Evolutionary conservation across 2,329 filamentous ascomycete genomes (phyloP).

Genomic region (Parasarocladium wereldwijsianum): DNA sequence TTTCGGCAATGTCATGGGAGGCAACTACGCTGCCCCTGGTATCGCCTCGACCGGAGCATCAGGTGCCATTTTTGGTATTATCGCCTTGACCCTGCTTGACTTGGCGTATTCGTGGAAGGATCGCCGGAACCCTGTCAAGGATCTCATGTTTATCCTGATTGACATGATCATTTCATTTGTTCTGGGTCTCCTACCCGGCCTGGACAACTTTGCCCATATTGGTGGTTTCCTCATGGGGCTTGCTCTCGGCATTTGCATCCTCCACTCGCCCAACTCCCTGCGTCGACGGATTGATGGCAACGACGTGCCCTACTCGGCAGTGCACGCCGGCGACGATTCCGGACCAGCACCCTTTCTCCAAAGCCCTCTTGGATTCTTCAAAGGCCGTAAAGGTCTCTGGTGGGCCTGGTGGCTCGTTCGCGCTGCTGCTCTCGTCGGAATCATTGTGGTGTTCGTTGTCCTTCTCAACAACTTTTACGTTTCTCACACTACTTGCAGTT

Average conservation of each 20-base stretch:
- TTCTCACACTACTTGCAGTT: conserved; percentile 53
- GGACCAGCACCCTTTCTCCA: conserved; percentile 41
- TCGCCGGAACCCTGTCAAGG: conserved; percentile 60
- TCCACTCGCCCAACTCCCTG: conserved; percentile 75
- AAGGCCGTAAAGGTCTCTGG: conserved; percentile 83
- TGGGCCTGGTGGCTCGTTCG: conserved; percentile 95
- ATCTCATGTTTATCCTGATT: conserved; percentile 74
- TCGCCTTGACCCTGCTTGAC: conserved; percentile 78
- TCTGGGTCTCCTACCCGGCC: conserved; percentile 74
- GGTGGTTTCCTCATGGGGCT: conserved; percentile 91
- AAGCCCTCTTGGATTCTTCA: conserved; percentile 67
- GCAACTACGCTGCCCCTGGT: conserved; percentile 74
- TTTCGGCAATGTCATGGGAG: conserved; percentile 89
- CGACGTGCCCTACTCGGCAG: conserved; percentile 51
- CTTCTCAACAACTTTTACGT: conserved; percentile 87
- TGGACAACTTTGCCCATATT: conserved; percentile 97
- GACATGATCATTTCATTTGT: conserved; percentile 86
- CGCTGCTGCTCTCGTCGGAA: conserved; percentile 61
- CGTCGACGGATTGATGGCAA: conserved; percentile 60
- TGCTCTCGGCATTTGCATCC: conserved; percentile 68
- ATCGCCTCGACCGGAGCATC: conserved; percentile 82
- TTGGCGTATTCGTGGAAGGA: conserved; percentile 86
- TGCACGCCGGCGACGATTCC: conserved; percentile 34
- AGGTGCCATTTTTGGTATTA: conserved; percentile 78
- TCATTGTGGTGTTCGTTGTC: conserved; percentile 73